Percentiles rank a stretch among this genome's conserved stretches.
Evolutionary conservation across 2,329 filamentous ascomycete genomes (phyloP).

Genomic region (Trichoderma endophyticum): DNA sequence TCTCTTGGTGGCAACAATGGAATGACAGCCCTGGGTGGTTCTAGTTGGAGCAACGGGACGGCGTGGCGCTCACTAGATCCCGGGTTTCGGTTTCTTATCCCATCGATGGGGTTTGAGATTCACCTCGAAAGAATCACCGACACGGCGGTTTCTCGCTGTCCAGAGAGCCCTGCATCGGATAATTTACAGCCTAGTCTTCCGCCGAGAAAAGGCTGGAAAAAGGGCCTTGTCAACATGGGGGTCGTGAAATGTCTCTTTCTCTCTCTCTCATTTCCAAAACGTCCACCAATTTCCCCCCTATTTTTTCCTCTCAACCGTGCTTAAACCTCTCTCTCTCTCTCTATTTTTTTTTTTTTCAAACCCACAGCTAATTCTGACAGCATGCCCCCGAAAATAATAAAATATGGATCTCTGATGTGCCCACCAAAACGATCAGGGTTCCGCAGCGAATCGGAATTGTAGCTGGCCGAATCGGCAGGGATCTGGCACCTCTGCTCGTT

Average conservation of each 20-base stretch:
- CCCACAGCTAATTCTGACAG: conserved; percentile 11
- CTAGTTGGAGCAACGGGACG: neutral
- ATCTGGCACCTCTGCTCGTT: neutral
- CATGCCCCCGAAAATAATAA: neutral
- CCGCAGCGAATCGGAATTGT: conserved; percentile 16
- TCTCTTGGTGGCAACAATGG: neutral
- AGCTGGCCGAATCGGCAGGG: conserved; percentile 13
- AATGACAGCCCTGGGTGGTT: neutral
- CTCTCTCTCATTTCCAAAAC: neutral
- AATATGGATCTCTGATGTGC: conserved; percentile 16
- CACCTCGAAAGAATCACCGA: neutral
- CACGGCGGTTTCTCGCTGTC: neutral
- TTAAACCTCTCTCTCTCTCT: neutral
- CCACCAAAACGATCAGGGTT: neutral
- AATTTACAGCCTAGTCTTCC: neutral
- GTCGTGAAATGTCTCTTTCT: neutral
- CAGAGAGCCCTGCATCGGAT: neutral
- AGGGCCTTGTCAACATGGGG: neutral
- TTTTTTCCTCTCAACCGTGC: neutral
- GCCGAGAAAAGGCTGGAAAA: neutral
- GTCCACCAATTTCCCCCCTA: neutral
- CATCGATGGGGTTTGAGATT: neutral
- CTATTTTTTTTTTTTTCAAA: neutral
- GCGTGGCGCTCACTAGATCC: conserved; percentile 15
- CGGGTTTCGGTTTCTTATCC: neutral